phyloP scores from a whole-genome alignment of 2,329 filamentous ascomycete species.

The Bipolaris zeicola region DNA sequence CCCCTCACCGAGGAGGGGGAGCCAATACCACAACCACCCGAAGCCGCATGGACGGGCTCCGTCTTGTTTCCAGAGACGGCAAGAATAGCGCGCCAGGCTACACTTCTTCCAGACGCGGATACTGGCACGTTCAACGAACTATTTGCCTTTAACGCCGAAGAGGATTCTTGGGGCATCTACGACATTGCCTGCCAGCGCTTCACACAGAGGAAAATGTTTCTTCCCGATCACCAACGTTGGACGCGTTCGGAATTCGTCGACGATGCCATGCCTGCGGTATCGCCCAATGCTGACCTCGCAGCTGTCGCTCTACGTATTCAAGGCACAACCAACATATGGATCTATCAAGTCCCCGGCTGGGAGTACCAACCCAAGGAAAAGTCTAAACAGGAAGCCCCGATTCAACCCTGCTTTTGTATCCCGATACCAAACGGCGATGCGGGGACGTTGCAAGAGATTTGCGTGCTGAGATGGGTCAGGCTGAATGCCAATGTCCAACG shows the following conservation, averaged over 20 bases:
- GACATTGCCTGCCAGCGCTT: slow-evolving; percentile 48
- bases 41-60: slow-evolving; percentile 47
- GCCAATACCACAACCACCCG: slow-evolving; percentile 44
- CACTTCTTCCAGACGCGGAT: slow-evolving; percentile 46
- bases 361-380: slow-evolving; percentile 39
- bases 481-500: slow-evolving; percentile 39
- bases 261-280: slow-evolving; percentile 50
- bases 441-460: slow-evolving; percentile 45
- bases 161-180: slow-evolving; percentile 50
- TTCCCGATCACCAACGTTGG: slow-evolving; percentile 47
- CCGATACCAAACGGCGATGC: slow-evolving; percentile 41
- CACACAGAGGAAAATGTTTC: slow-evolving; percentile 47
- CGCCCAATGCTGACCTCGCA: slow-evolving; percentile 45
- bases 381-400: slow-evolving; percentile 35
- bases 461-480: slow-evolving; percentile 45
- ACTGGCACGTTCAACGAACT: slow-evolving; percentile 49
- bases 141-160: slow-evolving; percentile 49
- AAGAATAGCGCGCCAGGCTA: slow-evolving; percentile 47
- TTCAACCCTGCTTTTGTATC: slow-evolving; percentile 47
- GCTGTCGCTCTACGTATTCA: slow-evolving; percentile 48
- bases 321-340: slow-evolving; percentile 48
- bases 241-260: slow-evolving; percentile 48
- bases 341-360: slow-evolving; percentile 48
- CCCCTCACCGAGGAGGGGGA: slow-evolving; percentile 50
- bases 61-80: slow-evolving; percentile 51